These are phyloP conservation scores for Sporothrix sp. DNA, from an alignment of 2,329 filamentous ascomycete species.

Conservation along the genomic window DNA sequence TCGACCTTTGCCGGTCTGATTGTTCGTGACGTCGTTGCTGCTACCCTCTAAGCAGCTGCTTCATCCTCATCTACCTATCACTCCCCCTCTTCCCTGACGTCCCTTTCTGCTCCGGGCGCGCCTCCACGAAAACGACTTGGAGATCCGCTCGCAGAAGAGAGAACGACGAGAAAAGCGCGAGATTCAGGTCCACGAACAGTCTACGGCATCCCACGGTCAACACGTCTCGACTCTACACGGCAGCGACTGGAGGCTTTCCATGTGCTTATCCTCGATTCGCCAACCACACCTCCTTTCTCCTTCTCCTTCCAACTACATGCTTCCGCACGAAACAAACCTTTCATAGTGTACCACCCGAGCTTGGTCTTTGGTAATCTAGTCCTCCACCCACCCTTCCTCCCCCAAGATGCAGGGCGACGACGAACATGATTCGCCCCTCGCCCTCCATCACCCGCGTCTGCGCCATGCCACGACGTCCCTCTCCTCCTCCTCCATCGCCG, in stretches of 20 bases:
- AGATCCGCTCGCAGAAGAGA: constrained; percentile 7
- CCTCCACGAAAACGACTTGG: not conserved
- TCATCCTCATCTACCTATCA: constrained; percentile 25
- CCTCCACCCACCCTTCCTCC: constrained; percentile 16
- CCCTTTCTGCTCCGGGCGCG: constrained; percentile 22
- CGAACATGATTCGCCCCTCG: constrained; percentile 43
- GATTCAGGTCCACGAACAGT: constrained; percentile 17
- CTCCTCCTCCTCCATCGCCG: constrained; percentile 55
- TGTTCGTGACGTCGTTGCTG: constrained; percentile 39
- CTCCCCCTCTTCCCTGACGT: constrained; percentile 4
- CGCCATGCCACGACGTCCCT: constrained; percentile 46
- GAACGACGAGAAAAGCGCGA: constrained; percentile 14
- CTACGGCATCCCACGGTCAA: constrained; percentile 15
- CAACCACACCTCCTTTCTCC: not conserved
- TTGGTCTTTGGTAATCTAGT: too few species aligned
- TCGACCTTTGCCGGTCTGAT: constrained; percentile 40
- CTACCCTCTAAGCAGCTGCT: constrained; percentile 29
- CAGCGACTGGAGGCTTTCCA: constrained; percentile 17
- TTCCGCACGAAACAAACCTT: too few species aligned
- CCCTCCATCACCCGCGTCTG: constrained; percentile 26
- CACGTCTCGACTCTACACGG: constrained; percentile 18
- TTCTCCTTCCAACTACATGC: too few species aligned
- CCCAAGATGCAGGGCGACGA: constrained; percentile 51
- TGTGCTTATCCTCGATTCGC: constrained; percentile 16
- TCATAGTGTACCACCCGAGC: too few species aligned